phyloP scores from a whole-genome alignment of 2,329 filamentous ascomycete species.

The Pseudophaeomoniella oleicola region DNA sequence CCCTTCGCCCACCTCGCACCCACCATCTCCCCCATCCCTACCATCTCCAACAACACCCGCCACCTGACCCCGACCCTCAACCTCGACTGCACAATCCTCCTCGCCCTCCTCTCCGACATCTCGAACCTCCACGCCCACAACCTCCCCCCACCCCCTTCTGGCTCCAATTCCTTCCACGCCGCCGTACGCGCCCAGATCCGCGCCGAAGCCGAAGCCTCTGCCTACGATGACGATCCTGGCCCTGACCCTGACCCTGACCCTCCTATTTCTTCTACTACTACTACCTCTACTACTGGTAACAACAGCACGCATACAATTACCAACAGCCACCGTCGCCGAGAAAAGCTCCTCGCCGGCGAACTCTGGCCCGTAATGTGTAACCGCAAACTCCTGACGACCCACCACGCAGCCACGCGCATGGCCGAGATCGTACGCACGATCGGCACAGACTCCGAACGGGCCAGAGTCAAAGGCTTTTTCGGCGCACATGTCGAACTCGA shows the following conservation, averaged over 20 bases:
- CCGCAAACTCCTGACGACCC: slow-evolving; percentile 49
- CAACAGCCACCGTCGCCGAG: too few species aligned
- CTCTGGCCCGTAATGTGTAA: slow-evolving; percentile 47
- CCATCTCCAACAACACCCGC: slow-evolving; percentile 22
- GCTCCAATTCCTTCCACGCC: slow-evolving; percentile 39
- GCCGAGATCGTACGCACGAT: slow-evolving; percentile 51
- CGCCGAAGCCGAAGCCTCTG: slow-evolving; percentile 47
- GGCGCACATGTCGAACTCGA: slow-evolving; percentile 25
- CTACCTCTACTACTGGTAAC: not conserved
- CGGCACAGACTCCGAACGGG: slow-evolving; percentile 45
- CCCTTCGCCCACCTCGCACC: not conserved
- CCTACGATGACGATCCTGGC: too few species aligned
- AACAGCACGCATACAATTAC: not conserved
- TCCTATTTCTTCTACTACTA: not conserved
- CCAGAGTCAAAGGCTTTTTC: slow-evolving; percentile 44
- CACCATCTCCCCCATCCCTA: slow-evolving; percentile 3
- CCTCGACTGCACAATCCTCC: slow-evolving; percentile 47
- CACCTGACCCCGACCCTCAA: slow-evolving; percentile 29
- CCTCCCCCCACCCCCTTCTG: slow-evolving; percentile 19
- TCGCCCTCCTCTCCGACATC: slow-evolving; percentile 60
- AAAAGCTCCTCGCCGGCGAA: slow-evolving; percentile 38
- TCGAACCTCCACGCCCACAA: slow-evolving; percentile 37
- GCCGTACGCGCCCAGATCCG: slow-evolving; percentile 51
- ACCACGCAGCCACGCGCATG: slow-evolving; percentile 51
- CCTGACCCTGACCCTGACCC: not conserved